Evolutionary conservation across 2,329 filamentous ascomycete species (phyloP).

Genomic region (Ceratocystis colombiana): DNA sequence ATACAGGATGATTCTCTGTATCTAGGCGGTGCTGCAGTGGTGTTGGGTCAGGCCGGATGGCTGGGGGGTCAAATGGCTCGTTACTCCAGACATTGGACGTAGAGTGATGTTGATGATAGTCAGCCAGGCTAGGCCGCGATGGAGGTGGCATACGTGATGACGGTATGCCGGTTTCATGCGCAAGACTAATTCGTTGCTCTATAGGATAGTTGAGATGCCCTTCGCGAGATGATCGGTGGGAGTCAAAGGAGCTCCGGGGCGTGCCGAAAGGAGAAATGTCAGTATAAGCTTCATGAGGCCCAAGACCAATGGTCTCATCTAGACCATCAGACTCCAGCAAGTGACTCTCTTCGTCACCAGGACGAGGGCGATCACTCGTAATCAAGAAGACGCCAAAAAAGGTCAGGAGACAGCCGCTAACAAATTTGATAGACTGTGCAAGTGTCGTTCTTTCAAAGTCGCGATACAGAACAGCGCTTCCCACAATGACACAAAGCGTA

Average conservation of each 20-base stretch:
- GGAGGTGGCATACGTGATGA: slow-evolving; percentile 31
- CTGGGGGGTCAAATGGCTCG: slow-evolving; percentile 30
- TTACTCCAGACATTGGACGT: slow-evolving; percentile 16
- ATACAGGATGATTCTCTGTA: slow-evolving; percentile 29
- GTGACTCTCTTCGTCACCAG: slow-evolving; percentile 48
- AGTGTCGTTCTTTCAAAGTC: slow-evolving; percentile 79
- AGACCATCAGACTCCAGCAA: slow-evolving; percentile 46
- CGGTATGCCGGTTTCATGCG: slow-evolving; percentile 34
- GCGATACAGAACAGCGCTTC: slow-evolving; percentile 83
- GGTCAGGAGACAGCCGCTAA: slow-evolving; percentile 81
- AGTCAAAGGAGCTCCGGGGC: slow-evolving; percentile 28
- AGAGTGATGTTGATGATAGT: slow-evolving; percentile 7
- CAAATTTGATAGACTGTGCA: slow-evolving; percentile 68
- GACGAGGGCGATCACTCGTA: slow-evolving; percentile 63
- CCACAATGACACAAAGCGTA: slow-evolving; percentile 87
- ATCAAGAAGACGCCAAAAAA: slow-evolving; percentile 97
- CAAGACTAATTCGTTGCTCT: slow-evolving; percentile 33
- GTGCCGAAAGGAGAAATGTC: slow-evolving; percentile 24
- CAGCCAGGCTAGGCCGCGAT: neutral
- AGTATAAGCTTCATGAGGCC: slow-evolving; percentile 34
- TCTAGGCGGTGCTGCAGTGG: slow-evolving; percentile 26
- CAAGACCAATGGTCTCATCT: slow-evolving; percentile 53
- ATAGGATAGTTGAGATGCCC: slow-evolving; percentile 40
- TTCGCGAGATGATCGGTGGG: slow-evolving; percentile 35
- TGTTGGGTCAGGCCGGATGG: slow-evolving; percentile 28